Percentiles rank a stretch among this genome's conserved stretches.
phyloP scores from a whole-genome alignment of 208 protist species.

The Acanthamoeba quina region DNA sequence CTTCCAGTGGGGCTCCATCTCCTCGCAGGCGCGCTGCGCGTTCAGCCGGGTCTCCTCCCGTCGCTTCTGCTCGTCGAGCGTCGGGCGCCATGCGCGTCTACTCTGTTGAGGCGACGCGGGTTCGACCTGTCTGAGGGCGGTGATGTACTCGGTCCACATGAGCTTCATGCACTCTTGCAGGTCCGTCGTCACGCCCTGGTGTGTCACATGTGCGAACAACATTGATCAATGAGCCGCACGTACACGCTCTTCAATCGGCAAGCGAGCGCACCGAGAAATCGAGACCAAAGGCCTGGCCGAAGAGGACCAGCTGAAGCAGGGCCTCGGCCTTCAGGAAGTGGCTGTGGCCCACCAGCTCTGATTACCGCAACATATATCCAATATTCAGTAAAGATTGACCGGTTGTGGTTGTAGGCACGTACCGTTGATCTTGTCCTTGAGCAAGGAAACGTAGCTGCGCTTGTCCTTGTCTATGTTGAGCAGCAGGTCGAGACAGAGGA shows the following conservation, averaged over 20 bases:
- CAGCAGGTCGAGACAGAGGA: conserved; percentile 2
- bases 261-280: neutral
- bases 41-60: neutral
- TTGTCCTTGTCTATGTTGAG: neutral
- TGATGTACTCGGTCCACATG: neutral
- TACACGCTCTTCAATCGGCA: neutral
- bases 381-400: neutral
- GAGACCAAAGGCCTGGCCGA: neutral
- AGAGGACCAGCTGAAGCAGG: neutral
- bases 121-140: neutral
- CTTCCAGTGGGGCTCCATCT: neutral
- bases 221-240: no score
- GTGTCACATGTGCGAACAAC: neutral
- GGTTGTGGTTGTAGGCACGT: neutral
- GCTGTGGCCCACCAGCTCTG: neutral
- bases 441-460: neutral
- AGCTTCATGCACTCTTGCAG: neutral
- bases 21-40: neutral
- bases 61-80: neutral
- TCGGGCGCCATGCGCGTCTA: neutral
- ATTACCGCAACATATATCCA: neutral
- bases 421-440: neutral
- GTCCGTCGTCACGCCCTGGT: neutral
- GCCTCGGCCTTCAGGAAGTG: neutral
- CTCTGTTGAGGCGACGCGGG: no score